Conservation (phyloP, 768 basidiomycete genomes). For the Leccinum variicolor region DNA sequence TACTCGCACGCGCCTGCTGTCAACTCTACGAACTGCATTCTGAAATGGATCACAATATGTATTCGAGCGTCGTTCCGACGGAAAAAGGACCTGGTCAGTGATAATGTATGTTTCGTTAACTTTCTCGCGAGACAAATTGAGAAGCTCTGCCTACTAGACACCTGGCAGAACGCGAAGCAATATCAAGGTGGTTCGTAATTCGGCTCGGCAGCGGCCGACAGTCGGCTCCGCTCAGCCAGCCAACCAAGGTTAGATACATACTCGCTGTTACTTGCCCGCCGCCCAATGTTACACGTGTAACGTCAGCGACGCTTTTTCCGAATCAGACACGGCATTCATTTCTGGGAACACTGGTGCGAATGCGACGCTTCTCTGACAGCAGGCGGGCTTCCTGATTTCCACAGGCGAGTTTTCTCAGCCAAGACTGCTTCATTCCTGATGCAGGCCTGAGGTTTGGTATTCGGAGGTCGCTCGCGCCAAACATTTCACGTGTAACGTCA, state of each 20-base stretch:
- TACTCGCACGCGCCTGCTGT: neutral
- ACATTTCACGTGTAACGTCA: constrained; percentile 31
- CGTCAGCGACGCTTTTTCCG: constrained; percentile 12
- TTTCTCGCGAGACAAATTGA: neutral
- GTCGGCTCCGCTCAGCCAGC: constrained; percentile 14
- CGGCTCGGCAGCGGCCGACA: neutral
- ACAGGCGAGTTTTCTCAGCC: neutral
- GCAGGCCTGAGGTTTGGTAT: neutral
- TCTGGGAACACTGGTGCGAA: constrained; percentile 2
- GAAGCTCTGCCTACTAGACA: neutral
- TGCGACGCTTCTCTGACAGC: neutral
- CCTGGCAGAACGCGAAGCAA: constrained; percentile 1
- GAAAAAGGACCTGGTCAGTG: neutral
- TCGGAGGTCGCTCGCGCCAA: constrained; percentile 9
- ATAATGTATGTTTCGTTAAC: neutral
- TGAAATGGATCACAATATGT: constrained; percentile 9
- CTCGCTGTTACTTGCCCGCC: neutral
- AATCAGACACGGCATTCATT: neutral
- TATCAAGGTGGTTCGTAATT: neutral
- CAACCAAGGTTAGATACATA: neutral
- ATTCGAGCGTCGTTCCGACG: neutral
- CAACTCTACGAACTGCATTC: neutral
- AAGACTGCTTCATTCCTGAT: neutral
- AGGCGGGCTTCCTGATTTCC: neutral
- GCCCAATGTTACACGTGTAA: constrained; percentile 31